Percentiles rank a stretch among this genome's conserved stretches.
Conservation (phyloP, 108 stramenopile species). For the Nannochloropsis salina region DNA sequence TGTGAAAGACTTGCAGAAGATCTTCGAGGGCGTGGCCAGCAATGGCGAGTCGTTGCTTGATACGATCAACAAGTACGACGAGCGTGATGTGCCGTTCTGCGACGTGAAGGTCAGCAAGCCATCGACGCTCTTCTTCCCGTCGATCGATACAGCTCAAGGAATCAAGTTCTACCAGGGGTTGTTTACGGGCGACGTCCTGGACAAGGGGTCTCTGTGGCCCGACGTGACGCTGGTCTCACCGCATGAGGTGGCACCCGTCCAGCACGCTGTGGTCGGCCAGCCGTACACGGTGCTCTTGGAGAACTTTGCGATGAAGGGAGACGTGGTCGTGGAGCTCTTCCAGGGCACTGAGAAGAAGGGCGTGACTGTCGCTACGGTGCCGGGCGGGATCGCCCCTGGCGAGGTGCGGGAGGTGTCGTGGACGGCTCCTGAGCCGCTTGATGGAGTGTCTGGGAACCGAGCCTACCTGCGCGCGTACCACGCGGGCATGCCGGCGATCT, state of each 20-base stretch:
- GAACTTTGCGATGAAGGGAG: background rate
- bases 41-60: background rate
- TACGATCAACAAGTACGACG: background rate
- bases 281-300: background rate
- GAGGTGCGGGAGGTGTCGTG: background rate
- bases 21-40: background rate
- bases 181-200: background rate
- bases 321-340: background rate
- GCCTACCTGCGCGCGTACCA: conserved; percentile 1
- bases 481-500: background rate
- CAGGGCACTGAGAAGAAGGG: background rate
- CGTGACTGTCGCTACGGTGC: background rate
- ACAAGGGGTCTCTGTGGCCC: background rate
- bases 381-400: background rate
- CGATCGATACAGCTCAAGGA: background rate
- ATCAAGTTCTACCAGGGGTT: background rate
- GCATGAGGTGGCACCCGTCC: conserved; percentile 6
- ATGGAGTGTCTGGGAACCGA: background rate
- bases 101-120: background rate
- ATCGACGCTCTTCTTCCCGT: background rate
- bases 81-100: background rate
- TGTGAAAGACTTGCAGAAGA: background rate
- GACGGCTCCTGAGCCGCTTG: background rate
- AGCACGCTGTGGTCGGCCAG: background rate
- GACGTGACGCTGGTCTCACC: background rate